Conservation (phyloP, 352 stramenopile genomes). For the Pythium volutum region DNA sequence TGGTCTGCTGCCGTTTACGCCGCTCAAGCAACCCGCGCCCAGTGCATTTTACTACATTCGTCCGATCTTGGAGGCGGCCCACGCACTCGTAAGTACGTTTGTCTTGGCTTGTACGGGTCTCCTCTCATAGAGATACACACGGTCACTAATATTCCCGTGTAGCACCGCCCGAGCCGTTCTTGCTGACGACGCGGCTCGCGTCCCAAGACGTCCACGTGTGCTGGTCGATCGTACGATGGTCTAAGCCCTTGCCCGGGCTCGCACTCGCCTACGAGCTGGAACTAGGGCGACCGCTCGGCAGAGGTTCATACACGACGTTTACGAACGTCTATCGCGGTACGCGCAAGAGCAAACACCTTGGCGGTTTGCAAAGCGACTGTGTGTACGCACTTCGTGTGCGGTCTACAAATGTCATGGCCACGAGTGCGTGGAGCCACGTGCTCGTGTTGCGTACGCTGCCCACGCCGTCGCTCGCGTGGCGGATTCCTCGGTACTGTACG, state of each 20-base stretch:
- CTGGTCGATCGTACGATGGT: constrained; percentile 53
- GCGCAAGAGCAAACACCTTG: constrained; percentile 34
- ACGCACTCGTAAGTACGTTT: constrained; percentile 63
- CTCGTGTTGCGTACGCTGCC: constrained; percentile 51
- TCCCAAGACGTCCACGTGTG: constrained; percentile 46
- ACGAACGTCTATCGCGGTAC: constrained; percentile 36
- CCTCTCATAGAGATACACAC: not conserved
- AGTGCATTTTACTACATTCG: constrained; percentile 49
- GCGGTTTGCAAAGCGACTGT: constrained; percentile 27
- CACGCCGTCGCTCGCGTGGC: constrained; percentile 52
- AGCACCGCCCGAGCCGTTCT: constrained; percentile 56
- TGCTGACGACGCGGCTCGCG: constrained; percentile 47
- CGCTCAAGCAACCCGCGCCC: constrained; percentile 35
- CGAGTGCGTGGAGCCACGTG: constrained; percentile 48
- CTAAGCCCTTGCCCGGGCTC: constrained; percentile 36
- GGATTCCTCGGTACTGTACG: constrained; percentile 39
- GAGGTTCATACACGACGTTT: constrained; percentile 34
- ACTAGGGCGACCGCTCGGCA: constrained; percentile 32
- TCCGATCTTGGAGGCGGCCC: constrained; percentile 42
- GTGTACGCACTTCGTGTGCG: constrained; percentile 58
- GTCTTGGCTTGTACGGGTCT: constrained; percentile 31
- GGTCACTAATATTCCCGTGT: not conserved
- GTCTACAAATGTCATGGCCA: constrained; percentile 42
- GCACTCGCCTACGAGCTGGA: constrained; percentile 54
- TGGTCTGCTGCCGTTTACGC: constrained; percentile 41